Evolutionary conservation across 1,284 basidiomycete genomes (phyloP).

Genomic region (Apiotrichum porosum): DNA sequence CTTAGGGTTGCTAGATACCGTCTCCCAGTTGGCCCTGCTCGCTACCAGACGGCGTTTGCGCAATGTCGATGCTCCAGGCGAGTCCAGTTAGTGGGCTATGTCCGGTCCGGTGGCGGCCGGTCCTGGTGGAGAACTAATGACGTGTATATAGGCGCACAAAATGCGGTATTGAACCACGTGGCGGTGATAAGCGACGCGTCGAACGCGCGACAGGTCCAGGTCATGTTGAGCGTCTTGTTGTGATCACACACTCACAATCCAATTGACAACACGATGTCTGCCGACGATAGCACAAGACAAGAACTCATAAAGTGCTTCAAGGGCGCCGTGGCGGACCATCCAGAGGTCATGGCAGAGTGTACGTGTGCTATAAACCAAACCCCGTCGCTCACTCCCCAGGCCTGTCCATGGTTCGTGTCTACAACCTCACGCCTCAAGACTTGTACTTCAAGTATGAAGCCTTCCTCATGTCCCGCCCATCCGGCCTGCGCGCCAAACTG

Average conservation of each 20-base stretch:
- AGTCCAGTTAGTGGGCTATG: too few species aligned
- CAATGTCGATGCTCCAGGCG: too few species aligned
- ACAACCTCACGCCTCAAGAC: constrained; percentile 42
- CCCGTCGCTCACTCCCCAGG: constrained; percentile 22
- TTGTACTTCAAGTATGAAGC: constrained; percentile 52
- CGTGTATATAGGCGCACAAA: not conserved
- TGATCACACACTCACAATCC: not conserved
- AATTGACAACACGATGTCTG: constrained; percentile 19
- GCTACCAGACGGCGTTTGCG: too few species aligned
- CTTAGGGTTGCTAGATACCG: too few species aligned
- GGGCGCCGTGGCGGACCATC: constrained; percentile 30
- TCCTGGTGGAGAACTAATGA: too few species aligned
- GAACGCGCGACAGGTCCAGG: not conserved
- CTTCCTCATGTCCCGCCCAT: constrained; percentile 46
- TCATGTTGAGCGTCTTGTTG: not conserved
- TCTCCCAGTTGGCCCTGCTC: too few species aligned
- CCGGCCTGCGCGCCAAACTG: constrained; percentile 40
- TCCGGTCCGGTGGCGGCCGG: too few species aligned
- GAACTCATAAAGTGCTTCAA: constrained; percentile 37
- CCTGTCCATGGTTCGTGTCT: constrained; percentile 44
- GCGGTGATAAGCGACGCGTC: not conserved
- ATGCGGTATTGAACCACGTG: too few species aligned
- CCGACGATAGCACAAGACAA: constrained; percentile 19
- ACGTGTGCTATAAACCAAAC: constrained; percentile 7
- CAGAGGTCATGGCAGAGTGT: constrained; percentile 46